Evolutionary conservation across 2,329 filamentous ascomycete species (phyloP).

Genomic region (Colletotrichum sp.): DNA sequence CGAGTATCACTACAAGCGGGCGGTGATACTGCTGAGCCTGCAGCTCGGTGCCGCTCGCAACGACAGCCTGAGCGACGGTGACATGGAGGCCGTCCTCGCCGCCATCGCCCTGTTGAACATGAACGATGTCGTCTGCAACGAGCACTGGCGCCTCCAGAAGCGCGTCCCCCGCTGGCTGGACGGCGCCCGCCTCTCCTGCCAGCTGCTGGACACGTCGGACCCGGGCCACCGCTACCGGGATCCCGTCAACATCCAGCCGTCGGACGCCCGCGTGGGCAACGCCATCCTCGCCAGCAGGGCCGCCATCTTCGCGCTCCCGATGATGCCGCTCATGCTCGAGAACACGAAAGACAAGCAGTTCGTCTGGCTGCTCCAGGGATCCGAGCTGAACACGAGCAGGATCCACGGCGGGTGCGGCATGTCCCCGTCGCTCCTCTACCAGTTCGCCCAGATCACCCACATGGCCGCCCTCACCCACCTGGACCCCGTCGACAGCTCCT

Average conservation of each 20-base stretch:
- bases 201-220: slow-evolving; percentile 38
- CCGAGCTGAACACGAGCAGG: slow-evolving; percentile 35
- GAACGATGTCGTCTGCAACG: slow-evolving; percentile 34
- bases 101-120: slow-evolving; percentile 29
- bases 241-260: slow-evolving; percentile 35
- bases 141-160: slow-evolving; percentile 36
- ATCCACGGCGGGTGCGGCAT: slow-evolving; percentile 48
- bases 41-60: neutral
- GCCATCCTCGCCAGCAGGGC: slow-evolving; percentile 43
- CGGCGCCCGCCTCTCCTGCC: slow-evolving; percentile 39
- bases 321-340: slow-evolving; percentile 35
- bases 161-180: slow-evolving; percentile 41
- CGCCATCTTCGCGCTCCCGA: slow-evolving; percentile 43
- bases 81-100: slow-evolving; percentile 12
- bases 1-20: slow-evolving; percentile 31
- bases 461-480: slow-evolving; percentile 34
- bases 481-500: neutral
- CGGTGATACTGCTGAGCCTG: slow-evolving; percentile 35
- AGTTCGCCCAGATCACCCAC: slow-evolving; percentile 41
- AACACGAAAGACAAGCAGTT: slow-evolving; percentile 35
- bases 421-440: slow-evolving; percentile 42
- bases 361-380: slow-evolving; percentile 43
- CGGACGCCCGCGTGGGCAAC: slow-evolving; percentile 38
- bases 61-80: neutral
- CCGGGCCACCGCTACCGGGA: slow-evolving; percentile 41